Evolutionary conservation across 495 filamentous ascomycete species (phyloP).

Genomic region (Friedmanniomyces endolithicus): DNA sequence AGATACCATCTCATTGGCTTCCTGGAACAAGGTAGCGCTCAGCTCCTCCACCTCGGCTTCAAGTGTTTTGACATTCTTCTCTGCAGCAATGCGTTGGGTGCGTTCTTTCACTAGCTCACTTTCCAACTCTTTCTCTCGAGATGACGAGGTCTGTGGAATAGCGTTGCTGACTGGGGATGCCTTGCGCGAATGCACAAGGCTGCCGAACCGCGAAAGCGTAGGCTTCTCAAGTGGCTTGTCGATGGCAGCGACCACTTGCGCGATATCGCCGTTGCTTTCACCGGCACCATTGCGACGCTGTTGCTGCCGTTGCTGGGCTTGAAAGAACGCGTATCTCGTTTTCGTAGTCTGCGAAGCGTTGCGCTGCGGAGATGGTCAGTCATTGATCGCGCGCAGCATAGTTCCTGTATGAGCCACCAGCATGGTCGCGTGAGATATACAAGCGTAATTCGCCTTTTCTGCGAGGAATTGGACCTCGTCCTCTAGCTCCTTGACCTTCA

Average conservation of each 20-base stretch:
- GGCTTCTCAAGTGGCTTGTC: slow-evolving; percentile 4
- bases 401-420: too few species aligned
- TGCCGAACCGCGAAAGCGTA: slow-evolving; percentile 8
- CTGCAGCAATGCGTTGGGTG: too few species aligned
- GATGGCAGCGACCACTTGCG: slow-evolving; percentile 2
- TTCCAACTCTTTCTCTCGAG: slow-evolving; percentile 46
- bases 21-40: too few species aligned
- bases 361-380: slow-evolving; percentile 1
- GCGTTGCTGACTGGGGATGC: slow-evolving; percentile 14
- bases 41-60: too few species aligned
- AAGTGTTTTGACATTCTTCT: too few species aligned
- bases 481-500: slow-evolving; percentile 66
- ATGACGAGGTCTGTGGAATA: slow-evolving; percentile 10
- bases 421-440: slow-evolving; percentile 32
- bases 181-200: slow-evolving; percentile 9
- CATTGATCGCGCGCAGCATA: not conserved
- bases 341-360: too few species aligned
- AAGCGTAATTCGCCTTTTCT: slow-evolving; percentile 61
- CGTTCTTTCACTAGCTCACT: slow-evolving; percentile 59
- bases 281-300: slow-evolving; percentile 2
- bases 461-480: slow-evolving; percentile 62
- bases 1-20: slow-evolving; percentile 97
- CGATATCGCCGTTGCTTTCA: not conserved
- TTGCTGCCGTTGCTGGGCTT: too few species aligned
- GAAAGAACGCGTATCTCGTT: too few species aligned